Percentiles rank a stretch among this genome's conserved stretches.
phyloP scores from a whole-genome alignment of 2,329 filamentous ascomycete species.

The Fusarium siculi region DNA sequence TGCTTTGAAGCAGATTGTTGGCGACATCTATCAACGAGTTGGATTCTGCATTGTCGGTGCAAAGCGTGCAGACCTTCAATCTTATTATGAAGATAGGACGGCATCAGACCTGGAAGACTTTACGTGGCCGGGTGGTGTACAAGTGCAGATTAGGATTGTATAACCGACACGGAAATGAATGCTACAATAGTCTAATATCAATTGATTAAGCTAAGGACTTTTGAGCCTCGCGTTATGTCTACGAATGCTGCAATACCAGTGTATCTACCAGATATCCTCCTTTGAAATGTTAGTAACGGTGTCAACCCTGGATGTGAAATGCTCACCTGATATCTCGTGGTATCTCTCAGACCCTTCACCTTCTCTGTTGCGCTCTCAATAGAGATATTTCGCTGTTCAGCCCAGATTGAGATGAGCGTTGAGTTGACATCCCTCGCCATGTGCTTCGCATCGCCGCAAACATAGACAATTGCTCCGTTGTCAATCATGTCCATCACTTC shows the following conservation, averaged over 20 bases:
- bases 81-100: rapidly evolving
- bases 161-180: rapidly evolving
- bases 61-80: rapidly evolving
- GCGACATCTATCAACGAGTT: background rate
- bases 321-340: background rate
- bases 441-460: background rate
- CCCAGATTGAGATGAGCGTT: background rate
- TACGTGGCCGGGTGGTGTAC: background rate
- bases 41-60: background rate
- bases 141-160: background rate
- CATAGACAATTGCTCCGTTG: background rate
- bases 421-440: background rate
- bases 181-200: rapidly evolving
- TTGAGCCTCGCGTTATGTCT: rapidly evolving
- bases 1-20: background rate
- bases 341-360: background rate
- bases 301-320: rapidly evolving
- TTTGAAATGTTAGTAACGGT: background rate
- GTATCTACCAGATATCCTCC: background rate
- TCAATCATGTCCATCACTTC: background rate
- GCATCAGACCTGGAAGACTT: no score
- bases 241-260: rapidly evolving
- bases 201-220: rapidly evolving
- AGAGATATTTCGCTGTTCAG: background rate
- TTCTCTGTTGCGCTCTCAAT: rapidly evolving